A percentile compares a stretch with the other conserved stretches of the same genome.
Evolutionary conservation across 2,329 filamentous ascomycete genomes (phyloP).

Genomic region (Pseudogymnoascus sp.): DNA sequence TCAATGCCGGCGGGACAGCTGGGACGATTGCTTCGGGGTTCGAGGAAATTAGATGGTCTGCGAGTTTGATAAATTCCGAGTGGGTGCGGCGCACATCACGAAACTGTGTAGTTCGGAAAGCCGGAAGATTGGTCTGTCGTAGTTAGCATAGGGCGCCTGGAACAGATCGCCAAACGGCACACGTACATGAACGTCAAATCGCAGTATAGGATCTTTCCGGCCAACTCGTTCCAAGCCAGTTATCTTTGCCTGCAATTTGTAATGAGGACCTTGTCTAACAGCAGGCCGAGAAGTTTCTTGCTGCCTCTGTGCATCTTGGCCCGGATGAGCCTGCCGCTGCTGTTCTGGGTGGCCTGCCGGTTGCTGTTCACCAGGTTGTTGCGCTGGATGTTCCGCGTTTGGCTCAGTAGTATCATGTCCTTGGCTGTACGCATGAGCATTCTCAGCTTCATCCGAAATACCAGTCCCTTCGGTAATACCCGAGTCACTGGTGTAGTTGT

Average conservation of each 20-base stretch:
- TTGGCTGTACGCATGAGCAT: conserved; percentile 17
- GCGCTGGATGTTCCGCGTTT: conserved; percentile 27
- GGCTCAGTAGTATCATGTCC: conserved; percentile 27
- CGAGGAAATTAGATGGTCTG: conserved; percentile 91
- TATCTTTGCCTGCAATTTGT: conserved; percentile 89
- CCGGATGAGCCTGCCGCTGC: conserved; percentile 28
- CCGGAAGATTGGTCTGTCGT: conserved; percentile 87
- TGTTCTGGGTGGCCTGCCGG: conserved; percentile 18
- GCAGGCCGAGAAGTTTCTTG: conserved; percentile 33
- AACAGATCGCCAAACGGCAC: neutral
- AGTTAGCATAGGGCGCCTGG: neutral
- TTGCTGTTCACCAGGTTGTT: conserved; percentile 20
- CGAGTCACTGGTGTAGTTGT: conserved; percentile 22
- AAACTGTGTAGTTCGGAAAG: conserved; percentile 96
- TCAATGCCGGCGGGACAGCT: conserved; percentile 88
- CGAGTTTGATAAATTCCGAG: conserved; percentile 93
- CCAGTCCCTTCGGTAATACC: conserved; percentile 14
- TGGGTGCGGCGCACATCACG: conserved; percentile 93
- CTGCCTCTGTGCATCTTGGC: conserved; percentile 28
- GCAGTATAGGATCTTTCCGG: conserved; percentile 88
- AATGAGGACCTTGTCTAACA: conserved; percentile 51
- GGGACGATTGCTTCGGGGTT: conserved; percentile 94
- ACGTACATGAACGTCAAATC: conserved; percentile 93
- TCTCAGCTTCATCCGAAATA: conserved; percentile 21
- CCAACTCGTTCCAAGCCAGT: conserved; percentile 87